Conservation (phyloP, 345 rosid species). For the Eucalyptus erythrocorys region DNA sequence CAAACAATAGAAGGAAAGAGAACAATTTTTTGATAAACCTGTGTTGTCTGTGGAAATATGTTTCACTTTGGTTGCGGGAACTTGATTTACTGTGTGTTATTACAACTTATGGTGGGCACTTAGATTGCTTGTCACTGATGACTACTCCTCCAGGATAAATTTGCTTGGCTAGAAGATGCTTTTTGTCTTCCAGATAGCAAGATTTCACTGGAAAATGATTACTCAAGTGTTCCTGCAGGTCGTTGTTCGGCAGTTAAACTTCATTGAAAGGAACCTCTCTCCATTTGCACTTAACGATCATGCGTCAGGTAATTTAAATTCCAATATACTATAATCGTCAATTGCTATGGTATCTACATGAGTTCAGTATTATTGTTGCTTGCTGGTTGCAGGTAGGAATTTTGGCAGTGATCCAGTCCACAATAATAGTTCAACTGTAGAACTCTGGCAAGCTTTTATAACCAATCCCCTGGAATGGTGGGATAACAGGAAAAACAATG, state of each 20-base stretch:
- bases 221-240: slow-evolving; percentile 17
- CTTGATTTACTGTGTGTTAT: not conserved
- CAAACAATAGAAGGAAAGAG: not conserved
- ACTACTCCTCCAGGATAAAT: slow-evolving; percentile 27
- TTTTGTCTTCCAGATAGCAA: not conserved
- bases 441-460: slow-evolving; percentile 56
- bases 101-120: not conserved
- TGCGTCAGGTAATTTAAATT: slow-evolving; percentile 13
- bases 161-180: slow-evolving; percentile 1
- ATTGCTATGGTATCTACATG: not conserved
- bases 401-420: slow-evolving; percentile 8
- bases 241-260: slow-evolving; percentile 51
- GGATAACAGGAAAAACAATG: slow-evolving; percentile 65
- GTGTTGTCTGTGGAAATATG: not conserved
- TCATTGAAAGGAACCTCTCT: slow-evolving; percentile 22
- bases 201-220: not conserved
- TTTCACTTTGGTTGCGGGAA: not conserved
- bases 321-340: not conserved
- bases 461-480: slow-evolving; percentile 58
- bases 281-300: slow-evolving; percentile 4
- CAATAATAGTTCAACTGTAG: slow-evolving; percentile 11
- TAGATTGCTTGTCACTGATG: not conserved
- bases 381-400: slow-evolving; percentile 12
- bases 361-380: not conserved
- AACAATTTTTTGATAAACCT: not conserved